Percentiles rank a stretch among this genome's conserved stretches.
Conservation (phyloP, 148 eudicot species). For the Silene uniflora region DNA sequence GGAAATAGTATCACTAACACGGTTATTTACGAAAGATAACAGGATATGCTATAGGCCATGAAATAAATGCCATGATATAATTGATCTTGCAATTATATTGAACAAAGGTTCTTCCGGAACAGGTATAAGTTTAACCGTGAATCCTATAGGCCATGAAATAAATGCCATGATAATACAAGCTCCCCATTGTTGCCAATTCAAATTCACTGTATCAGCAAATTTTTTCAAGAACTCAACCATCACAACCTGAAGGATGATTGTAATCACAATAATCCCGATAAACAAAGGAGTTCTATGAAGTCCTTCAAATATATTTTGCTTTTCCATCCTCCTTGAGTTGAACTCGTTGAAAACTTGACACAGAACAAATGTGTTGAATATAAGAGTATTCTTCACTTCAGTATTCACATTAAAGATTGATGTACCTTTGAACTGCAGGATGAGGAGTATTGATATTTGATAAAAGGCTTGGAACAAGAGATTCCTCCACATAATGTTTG, state of each 20-base stretch:
- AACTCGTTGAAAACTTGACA: slow-evolving; percentile 88
- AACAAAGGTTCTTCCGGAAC: slow-evolving; percentile 32
- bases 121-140: slow-evolving; percentile 60
- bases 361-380: slow-evolving; percentile 75
- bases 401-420: slow-evolving; percentile 48
- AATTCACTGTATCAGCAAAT: slow-evolving; percentile 62
- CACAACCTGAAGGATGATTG: slow-evolving; percentile 62
- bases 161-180: slow-evolving; percentile 53
- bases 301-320: slow-evolving; percentile 63
- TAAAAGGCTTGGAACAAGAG: slow-evolving; percentile 58
- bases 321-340: slow-evolving; percentile 68
- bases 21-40: not conserved
- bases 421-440: slow-evolving; percentile 61
- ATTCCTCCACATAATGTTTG: slow-evolving; percentile 87
- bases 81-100: slow-evolving; percentile 17
- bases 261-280: slow-evolving; percentile 56
- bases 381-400: slow-evolving; percentile 55
- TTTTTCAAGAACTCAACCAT: slow-evolving; percentile 80
- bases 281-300: slow-evolving; percentile 50
- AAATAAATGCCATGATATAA: too few species aligned
- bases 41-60: too few species aligned
- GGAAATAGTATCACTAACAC: not conserved
- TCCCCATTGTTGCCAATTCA: slow-evolving; percentile 62
- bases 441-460: slow-evolving; percentile 60
- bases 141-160: slow-evolving; percentile 68